Base-by-base conservation (phyloP, 1,284 basidiomycete genomes). In the Cutaneotrichosporon dermatis region DNA sequence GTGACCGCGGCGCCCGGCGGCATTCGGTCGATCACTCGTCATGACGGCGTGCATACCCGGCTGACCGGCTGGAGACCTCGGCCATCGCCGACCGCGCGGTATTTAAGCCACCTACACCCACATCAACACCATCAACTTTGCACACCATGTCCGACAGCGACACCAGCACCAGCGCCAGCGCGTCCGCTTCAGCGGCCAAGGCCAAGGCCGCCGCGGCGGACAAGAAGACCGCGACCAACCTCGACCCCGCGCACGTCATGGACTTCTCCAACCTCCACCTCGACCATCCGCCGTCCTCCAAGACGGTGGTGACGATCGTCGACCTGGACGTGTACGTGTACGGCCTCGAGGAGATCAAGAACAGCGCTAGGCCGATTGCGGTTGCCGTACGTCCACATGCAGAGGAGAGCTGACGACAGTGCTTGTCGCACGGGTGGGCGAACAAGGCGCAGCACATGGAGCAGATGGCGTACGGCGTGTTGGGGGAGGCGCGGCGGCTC, bases 321-420 rank as follows among this genome's bases (percentile, higher is more conserved):
- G 75, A 74, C 5, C 62, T 76, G n/a, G 65, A 71, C 9, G 56
- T 73, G 39, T 63, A 68, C 25, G 66, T 77, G 4, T 76, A 68
- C 54, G 75, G 75, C 1, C 59, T 77, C 40, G 68, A 74, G 6
- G 75, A 77, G 68, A 70, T 75, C 50, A 56, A 60, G 54, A 57
- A 37, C 2, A 70, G 67, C 48, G 42, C 33, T 4, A 52, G 58
- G 25, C 71, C 71, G 4, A 55, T 77, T 1, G 68, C 66, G 8
- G 71, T 65, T 4, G 51, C 76, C 4, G 74, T 76, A 56, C 60
- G 73, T 69, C 5, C 43, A n/a, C n/a, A 2, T 9, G 5, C 10
- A 25, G 15, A n/a, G 36, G n/a, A 4, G 9, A 37, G 25, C 43
- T 36, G 33, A 53, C 45, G 7, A 4, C 43, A 76, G 73, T 68